Conservation (phyloP, 306 rosid genomes). For the Vigna hirtella region DNA sequence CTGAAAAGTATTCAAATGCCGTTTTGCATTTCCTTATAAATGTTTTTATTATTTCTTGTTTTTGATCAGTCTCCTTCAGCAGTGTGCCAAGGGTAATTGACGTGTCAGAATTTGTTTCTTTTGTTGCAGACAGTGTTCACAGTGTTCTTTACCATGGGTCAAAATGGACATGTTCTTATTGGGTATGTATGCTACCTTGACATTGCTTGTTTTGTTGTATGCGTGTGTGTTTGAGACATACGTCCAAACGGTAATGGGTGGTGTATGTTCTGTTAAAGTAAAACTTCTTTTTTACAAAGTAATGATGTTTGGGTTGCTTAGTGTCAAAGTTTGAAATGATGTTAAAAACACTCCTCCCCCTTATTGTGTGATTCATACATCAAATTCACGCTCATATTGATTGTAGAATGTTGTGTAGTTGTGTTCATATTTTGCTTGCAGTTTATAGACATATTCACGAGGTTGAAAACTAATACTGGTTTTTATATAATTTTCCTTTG, state of each 20-base stretch:
- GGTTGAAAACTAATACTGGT: conserved; percentile 21
- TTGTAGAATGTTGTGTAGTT: not conserved
- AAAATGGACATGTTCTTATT: conserved; percentile 87
- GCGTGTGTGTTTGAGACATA: not conserved
- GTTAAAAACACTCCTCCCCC: not conserved
- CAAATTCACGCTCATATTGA: conserved; percentile 17
- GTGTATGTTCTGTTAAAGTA: conserved; percentile 15
- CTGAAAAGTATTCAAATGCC: conserved; percentile 22
- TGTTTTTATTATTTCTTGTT: not conserved
- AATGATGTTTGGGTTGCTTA: not conserved
- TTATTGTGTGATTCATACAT: not conserved
- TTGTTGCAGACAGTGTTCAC: conserved; percentile 75
- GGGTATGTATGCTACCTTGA: conserved; percentile 68
- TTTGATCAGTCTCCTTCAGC: conserved; percentile 9
- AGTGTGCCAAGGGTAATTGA: conserved; percentile 8
- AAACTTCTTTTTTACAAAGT: not conserved
- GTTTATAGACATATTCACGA: not conserved
- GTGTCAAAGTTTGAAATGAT: not conserved
- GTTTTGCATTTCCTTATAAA: not conserved
- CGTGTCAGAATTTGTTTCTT: conserved; percentile 6
- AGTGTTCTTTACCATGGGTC: conserved; percentile 76
- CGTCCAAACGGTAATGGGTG: not conserved
- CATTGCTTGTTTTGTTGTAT: conserved; percentile 2
- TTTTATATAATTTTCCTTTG: not conserved
- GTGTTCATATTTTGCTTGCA: not conserved